Conservation (phyloP, 2,329 filamentous ascomycete genomes). For the Ophiostoma australiae region DNA sequence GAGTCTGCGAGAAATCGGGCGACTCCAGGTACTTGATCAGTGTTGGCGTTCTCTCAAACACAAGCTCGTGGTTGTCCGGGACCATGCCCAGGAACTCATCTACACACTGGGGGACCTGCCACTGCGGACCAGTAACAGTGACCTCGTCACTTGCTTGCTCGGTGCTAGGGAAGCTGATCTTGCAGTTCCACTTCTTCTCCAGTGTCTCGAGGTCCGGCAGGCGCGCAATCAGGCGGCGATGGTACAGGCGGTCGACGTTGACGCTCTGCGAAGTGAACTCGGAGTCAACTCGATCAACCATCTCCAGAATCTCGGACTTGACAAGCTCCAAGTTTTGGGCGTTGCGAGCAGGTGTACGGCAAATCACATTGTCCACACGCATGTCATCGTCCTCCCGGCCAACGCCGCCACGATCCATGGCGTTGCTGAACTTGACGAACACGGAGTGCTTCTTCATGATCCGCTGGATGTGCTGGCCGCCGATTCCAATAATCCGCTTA, state of each 20-base stretch:
- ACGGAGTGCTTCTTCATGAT: conserved; percentile 99
- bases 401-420: conserved; percentile 90
- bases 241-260: conserved; percentile 89
- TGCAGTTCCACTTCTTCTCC: conserved; percentile 99
- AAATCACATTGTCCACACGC: conserved; percentile 98
- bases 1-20: conserved; percentile 71
- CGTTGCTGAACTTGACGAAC: conserved; percentile 98
- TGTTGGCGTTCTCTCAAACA: conserved; percentile 69
- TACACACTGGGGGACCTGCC: conserved; percentile 94
- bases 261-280: conserved; percentile 95
- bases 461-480: conserved; percentile 95
- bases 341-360: conserved; percentile 92
- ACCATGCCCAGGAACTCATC: conserved; percentile 98
- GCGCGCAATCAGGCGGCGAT: conserved; percentile 85
- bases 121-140: conserved; percentile 92
- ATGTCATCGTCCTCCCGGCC: conserved; percentile 96
- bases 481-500: conserved; percentile 98
- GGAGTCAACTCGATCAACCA: conserved; percentile 96
- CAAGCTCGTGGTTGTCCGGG: conserved; percentile 87
- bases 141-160: conserved; percentile 96
- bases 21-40: conserved; percentile 79
- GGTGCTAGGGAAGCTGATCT: conserved; percentile 95
- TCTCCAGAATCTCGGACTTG: conserved; percentile 98
- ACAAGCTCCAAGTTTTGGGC: conserved; percentile 94
- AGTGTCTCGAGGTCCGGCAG: conserved; percentile 87